Evolutionary conservation across 2,329 filamentous ascomycete species (phyloP).

Genomic region (Claviceps citrina): DNA sequence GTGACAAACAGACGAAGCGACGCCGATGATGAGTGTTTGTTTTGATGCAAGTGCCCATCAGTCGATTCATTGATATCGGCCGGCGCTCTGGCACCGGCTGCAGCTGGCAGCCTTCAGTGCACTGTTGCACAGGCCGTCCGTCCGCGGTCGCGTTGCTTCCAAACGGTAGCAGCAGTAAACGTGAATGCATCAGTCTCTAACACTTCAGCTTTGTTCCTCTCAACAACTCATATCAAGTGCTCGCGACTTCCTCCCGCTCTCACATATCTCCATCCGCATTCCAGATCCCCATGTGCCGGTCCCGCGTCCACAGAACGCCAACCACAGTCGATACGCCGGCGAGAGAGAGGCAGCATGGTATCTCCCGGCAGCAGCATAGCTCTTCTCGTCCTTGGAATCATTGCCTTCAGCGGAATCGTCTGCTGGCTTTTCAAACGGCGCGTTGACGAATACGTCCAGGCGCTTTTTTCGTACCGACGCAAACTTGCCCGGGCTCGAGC

Average conservation of each 20-base stretch:
- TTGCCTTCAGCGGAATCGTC: slow-evolving; percentile 15
- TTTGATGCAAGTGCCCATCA: no score
- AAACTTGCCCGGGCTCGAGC: neutral
- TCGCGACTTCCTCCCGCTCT: neutral
- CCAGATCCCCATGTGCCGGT: no score
- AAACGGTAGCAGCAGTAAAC: no score
- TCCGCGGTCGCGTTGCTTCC: no score
- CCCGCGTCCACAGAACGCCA: neutral
- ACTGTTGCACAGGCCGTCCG: neutral
- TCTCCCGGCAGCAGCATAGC: slow-evolving; percentile 14
- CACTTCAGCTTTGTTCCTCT: no score
- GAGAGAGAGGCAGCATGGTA: slow-evolving; percentile 3
- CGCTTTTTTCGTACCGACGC: slow-evolving; percentile 11
- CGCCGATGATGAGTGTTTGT: no score
- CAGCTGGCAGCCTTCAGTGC: slow-evolving; percentile 1
- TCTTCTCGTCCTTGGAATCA: slow-evolving; percentile 18
- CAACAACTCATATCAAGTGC: no score
- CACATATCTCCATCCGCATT: neutral
- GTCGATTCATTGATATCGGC: no score
- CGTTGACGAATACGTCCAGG: slow-evolving; percentile 17
- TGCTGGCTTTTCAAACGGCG: slow-evolving; percentile 16
- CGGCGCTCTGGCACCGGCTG: neutral
- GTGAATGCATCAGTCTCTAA: no score
- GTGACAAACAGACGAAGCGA: no score
- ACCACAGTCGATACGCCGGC: neutral